Evolutionary conservation across 2,329 filamentous ascomycete genomes (phyloP), one percentile per base, ranked within the genome.

Genomic region (Tolypocladium album): DNA sequence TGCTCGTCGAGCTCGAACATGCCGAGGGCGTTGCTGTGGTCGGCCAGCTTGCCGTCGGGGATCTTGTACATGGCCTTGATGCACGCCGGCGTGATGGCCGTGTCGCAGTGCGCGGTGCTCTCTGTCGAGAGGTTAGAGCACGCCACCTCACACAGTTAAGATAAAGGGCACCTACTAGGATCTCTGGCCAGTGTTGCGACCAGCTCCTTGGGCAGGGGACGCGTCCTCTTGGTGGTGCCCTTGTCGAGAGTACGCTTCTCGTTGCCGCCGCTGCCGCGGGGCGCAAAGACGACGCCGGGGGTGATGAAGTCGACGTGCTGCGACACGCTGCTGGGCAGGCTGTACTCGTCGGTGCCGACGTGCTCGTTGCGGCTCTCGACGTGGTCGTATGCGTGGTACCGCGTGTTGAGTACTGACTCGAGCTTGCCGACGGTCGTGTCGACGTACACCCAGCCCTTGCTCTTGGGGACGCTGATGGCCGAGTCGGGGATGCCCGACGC

Each of bases 21-120:
- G 43, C 79, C 81, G 55, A 79, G 76, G 31, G 73, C 76, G 66
- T 84, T 82, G 62, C 72, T 71, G 20, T 73, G 22, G 71, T 68
- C 61, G 39, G 61, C 58, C 9, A 69, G 69, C 3, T 67, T 70
- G 17, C 74, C 75, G 17, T 72, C 64, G 20, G 80, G 75, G 57
- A 78, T 75, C 3, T 72, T 66, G 64, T 79, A 82, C 24, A 82
- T 70, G 6, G 79, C 76, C 52, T 76, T 75, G 57, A 84, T 74
- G 64, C 84, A 87, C 50, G 76, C 76, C 0, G 82, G 81, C 0
- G 82, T 85, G 63, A 86, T 83, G 66, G 79, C 77, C 17, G 71
- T 69, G 64, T 82, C 78, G 66, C 84, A 87, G 34, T 59, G 52
- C 5, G 52, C 22, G 4, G 60, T 65, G 20, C 56, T 31, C 22